Evolutionary conservation across 306 rosid genomes (phyloP), one percentile per base, ranked within the genome.

Genomic region (Pueraria montana): DNA sequence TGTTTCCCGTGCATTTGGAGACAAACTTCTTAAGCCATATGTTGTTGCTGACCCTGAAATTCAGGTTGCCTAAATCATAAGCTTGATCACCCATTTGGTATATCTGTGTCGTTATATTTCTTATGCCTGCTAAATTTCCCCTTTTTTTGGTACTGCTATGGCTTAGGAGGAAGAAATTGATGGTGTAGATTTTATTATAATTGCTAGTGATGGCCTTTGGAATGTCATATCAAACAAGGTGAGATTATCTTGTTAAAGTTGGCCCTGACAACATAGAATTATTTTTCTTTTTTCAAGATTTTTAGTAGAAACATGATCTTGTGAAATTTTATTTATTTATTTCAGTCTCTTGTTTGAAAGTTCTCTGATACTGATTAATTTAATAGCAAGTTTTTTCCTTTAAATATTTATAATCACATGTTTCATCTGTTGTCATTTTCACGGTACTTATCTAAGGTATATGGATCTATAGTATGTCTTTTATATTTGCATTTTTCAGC

Each of bases 41-140:
- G 98, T 94, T 45, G 94, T 94, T 82, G 98, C 98, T 68, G 98
- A 94, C 80, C 98, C 98, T 26, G 98, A 94, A 84, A 94, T 94
- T 84, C 90, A 90, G 98, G 98, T 94, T 66, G 36, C 69, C 49
- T 56, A 74, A 50, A 64, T 48, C 65, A 61, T 43, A 13, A 66
- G 48, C 45, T 59, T 74, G 79, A 79, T 18, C 77, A 55, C 53
- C 77, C 74, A 43, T 72, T 81, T 84, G 52, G 70, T 77, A 42
- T 38, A 10, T 67, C 75, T 53, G 52, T 40, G 32, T 11, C 74
- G 7, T 72, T 64, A 18, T 67, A 49, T 21, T 66, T 75, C 52
- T 53, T 78, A 38, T 63, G 50, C 56, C 52, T 38, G 46, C 87
- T 85, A 77, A 79, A 4, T 71, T 82, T 48, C 17, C 10, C 67